Percentiles rank a stretch among this genome's conserved stretches.
phyloP scores from a whole-genome alignment of 768 basidiomycete species.

The Phylloporus sp. region DNA sequence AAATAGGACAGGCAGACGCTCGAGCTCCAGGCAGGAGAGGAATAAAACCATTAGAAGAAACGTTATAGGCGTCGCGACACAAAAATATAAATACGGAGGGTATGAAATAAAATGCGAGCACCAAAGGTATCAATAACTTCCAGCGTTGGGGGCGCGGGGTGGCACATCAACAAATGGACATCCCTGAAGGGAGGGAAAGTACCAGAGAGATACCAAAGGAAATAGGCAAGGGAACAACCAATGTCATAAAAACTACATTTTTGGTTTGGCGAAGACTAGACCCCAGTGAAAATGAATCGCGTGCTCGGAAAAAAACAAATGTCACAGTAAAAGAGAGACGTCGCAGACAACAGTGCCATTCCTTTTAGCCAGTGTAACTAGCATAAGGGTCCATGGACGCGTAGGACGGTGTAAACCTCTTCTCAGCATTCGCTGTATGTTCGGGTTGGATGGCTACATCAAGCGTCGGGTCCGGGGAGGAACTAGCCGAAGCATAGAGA shows the following conservation, averaged over 20 bases:
- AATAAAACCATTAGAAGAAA: background rate
- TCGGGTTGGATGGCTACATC: slow-evolving; percentile 6
- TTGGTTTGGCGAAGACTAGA: slow-evolving; percentile 3
- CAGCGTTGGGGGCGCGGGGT: slow-evolving; percentile 1
- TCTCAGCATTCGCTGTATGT: slow-evolving; percentile 12
- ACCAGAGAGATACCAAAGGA: background rate
- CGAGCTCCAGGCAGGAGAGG: slow-evolving; percentile 19
- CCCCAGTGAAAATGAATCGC: background rate
- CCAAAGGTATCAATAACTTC: slow-evolving; percentile 21
- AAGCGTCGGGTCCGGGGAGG: slow-evolving; percentile 9
- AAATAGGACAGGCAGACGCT: slow-evolving; percentile 12
- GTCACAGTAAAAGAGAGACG: background rate
- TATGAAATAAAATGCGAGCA: slow-evolving; percentile 12
- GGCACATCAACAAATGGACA: slow-evolving; percentile 3
- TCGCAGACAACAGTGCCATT: background rate
- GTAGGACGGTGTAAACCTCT: slow-evolving; percentile 26
- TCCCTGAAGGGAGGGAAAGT: slow-evolving; percentile 2
- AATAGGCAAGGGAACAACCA: background rate
- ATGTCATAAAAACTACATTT: slow-evolving; percentile 13
- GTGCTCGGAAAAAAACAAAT: background rate
- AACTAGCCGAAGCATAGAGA: slow-evolving; percentile 23
- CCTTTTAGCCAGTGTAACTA: slow-evolving; percentile 8
- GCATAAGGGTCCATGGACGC: slow-evolving; percentile 25
- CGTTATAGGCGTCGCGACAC: background rate
- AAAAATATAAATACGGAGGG: slow-evolving; percentile 3